These are phyloP conservation scores for Penicillium antarcticum DNA, from an alignment of 495 filamentous ascomycete species.

Conservation along the genomic window DNA sequence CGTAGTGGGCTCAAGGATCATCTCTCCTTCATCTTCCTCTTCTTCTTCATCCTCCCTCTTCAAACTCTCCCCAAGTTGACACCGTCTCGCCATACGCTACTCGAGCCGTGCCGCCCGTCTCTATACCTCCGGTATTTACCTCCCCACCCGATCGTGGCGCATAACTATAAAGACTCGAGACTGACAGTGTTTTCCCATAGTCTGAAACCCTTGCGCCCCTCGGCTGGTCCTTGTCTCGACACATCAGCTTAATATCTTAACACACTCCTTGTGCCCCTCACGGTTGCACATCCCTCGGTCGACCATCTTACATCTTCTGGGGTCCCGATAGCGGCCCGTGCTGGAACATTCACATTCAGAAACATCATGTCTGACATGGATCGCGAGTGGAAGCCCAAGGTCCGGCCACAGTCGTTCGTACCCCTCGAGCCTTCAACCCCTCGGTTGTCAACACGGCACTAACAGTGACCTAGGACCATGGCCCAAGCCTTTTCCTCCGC, in stretches of 20 bases:
- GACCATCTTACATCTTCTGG: not conserved
- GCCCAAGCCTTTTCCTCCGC: slow-evolving; percentile 82
- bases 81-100: not conserved
- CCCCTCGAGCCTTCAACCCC: not conserved
- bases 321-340: not conserved
- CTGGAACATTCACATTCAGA: not conserved
- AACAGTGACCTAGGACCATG: slow-evolving; percentile 62
- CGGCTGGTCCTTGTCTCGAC: slow-evolving; percentile 24
- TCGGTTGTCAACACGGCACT: slow-evolving; percentile 12
- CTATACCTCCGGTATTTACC: not conserved
- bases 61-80: not conserved
- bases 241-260: slow-evolving; percentile 5
- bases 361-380: slow-evolving; percentile 60
- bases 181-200: not conserved
- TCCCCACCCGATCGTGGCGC: not conserved
- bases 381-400: slow-evolving; percentile 73
- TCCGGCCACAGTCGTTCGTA: slow-evolving; percentile 79
- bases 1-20: slow-evolving; percentile 18
- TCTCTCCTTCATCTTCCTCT: slow-evolving; percentile 13
- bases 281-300: slow-evolving; percentile 10
- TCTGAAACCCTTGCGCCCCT: slow-evolving; percentile 6
- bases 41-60: slow-evolving; percentile 1
- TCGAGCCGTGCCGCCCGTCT: not conserved
- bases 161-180: not conserved
- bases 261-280: slow-evolving; percentile 10